phyloP scores from a whole-genome alignment of 495 filamentous ascomycete genomes.

The Xylaria intraflava region DNA sequence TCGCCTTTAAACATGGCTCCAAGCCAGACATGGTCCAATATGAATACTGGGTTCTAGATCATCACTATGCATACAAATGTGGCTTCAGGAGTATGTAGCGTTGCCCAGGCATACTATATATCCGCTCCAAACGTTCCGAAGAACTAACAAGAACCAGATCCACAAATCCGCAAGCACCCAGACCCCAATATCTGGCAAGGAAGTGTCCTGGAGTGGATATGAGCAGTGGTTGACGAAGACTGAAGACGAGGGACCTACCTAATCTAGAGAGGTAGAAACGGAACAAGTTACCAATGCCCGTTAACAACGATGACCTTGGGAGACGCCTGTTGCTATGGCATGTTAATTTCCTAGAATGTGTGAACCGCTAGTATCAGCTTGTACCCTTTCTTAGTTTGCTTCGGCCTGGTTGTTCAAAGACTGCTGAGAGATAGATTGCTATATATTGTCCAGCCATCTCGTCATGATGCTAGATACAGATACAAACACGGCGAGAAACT shows the following conservation, averaged over 20 bases:
- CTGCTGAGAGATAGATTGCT: too few relatives aligned
- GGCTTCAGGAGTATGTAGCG: slow-evolving; percentile 20
- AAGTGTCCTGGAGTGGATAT: slow-evolving; percentile 11
- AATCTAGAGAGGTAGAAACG: neutral
- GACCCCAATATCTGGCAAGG: slow-evolving; percentile 19
- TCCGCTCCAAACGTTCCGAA: neutral
- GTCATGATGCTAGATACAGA: too few relatives aligned
- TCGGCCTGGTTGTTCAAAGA: too few relatives aligned
- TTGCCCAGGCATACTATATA: neutral
- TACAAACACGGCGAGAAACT: too few relatives aligned
- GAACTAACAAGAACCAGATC: slow-evolving; percentile 14
- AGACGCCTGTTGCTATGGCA: neutral
- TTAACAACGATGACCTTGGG: too few relatives aligned
- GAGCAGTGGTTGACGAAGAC: neutral
- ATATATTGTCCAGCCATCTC: too few relatives aligned
- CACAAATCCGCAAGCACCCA: slow-evolving; percentile 21
- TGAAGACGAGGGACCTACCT: neutral
- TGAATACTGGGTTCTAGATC: slow-evolving; percentile 27
- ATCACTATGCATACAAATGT: slow-evolving; percentile 19
- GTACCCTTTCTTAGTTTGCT: too few relatives aligned
- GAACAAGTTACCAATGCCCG: neutral
- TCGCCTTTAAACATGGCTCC: slow-evolving; percentile 20
- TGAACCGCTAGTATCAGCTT: too few relatives aligned
- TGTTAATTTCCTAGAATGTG: neutral
- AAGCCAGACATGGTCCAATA: slow-evolving; percentile 21